Evolutionary conservation across 2,329 filamentous ascomycete species (phyloP).

Genomic region (Paraphaeosphaeria minitans): DNA sequence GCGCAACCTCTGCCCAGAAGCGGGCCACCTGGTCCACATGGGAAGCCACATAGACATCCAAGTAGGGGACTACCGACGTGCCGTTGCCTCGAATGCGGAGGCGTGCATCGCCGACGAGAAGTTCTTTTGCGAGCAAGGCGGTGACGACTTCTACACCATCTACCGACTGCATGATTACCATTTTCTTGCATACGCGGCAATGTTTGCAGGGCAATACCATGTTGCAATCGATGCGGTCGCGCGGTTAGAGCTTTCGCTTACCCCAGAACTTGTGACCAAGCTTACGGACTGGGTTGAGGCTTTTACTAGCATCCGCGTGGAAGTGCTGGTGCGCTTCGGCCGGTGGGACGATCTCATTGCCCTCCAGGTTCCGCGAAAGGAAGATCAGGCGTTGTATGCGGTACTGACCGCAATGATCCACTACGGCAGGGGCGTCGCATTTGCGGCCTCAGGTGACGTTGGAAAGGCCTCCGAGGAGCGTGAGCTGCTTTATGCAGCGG

Average conservation of each 20-base stretch:
- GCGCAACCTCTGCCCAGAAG: constrained; percentile 69
- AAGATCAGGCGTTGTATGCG: constrained; percentile 62
- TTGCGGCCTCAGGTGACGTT: constrained; percentile 63
- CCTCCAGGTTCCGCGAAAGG: constrained; percentile 62
- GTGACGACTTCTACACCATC: constrained; percentile 75
- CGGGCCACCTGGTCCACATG: constrained; percentile 77
- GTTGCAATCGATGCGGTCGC: constrained; percentile 66
- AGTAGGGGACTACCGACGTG: constrained; percentile 70
- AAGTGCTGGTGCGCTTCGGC: constrained; percentile 75
- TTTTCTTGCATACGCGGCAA: constrained; percentile 75
- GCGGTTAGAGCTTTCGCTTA: constrained; percentile 64
- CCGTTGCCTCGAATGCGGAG: constrained; percentile 68
- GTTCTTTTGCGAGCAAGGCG: constrained; percentile 64
- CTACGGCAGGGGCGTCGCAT: constrained; percentile 72
- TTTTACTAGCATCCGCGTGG: constrained; percentile 69
- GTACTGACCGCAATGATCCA: constrained; percentile 70
- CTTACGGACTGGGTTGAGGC: constrained; percentile 77
- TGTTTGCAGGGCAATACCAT: constrained; percentile 72
- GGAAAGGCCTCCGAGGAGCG: constrained; percentile 61
- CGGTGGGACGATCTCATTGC: constrained; percentile 69
- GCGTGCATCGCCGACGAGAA: constrained; percentile 72
- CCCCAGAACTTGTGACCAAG: constrained; percentile 57
- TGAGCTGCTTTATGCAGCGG: constrained; percentile 57
- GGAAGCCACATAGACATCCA: constrained; percentile 77
- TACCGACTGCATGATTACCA: constrained; percentile 78